These are phyloP conservation scores for Porogramme epimiltina DNA, from an alignment of 1,284 basidiomycete species.

Conservation along the genomic window DNA sequence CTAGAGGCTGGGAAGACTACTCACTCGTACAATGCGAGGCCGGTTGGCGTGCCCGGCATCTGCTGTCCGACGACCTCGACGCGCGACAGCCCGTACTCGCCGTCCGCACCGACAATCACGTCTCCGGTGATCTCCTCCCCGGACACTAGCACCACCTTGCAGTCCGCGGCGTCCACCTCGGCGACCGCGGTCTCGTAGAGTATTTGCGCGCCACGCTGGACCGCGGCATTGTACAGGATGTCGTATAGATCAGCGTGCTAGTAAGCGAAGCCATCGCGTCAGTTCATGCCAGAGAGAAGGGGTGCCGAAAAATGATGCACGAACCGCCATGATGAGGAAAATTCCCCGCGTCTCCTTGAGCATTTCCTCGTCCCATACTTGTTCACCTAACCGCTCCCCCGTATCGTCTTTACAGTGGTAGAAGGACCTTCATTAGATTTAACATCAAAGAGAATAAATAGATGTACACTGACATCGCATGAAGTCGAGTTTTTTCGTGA, in stretches of 20 bases:
- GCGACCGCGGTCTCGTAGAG: conserved; percentile 21
- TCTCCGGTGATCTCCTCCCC: conserved; percentile 54
- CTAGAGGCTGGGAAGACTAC: conserved; percentile 1
- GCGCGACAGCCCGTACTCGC: conserved; percentile 35
- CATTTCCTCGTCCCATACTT: conserved; percentile 55
- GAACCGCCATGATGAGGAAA: conserved; percentile 52
- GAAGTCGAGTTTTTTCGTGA: conserved; percentile 41
- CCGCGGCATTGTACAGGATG: conserved; percentile 45
- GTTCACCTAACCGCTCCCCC: conserved; percentile 50
- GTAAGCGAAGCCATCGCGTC: conserved; percentile 15
- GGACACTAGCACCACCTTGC: conserved; percentile 42
- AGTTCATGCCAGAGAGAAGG: conserved; percentile 31
- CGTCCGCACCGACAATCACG: conserved; percentile 68
- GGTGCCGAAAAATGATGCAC: conserved; percentile 25
- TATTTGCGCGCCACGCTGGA: conserved; percentile 31
- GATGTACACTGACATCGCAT: conserved; percentile 35
- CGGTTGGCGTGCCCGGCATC: conserved; percentile 30
- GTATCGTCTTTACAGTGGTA: conserved; percentile 29
- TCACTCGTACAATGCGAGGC: conserved; percentile 47
- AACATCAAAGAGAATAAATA: too few relatives aligned
- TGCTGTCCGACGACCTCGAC: conserved; percentile 32
- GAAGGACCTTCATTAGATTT: not conserved
- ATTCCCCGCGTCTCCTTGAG: conserved; percentile 55
- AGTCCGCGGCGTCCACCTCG: conserved; percentile 21
- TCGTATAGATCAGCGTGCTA: conserved; percentile 44